Conservation (phyloP, 345 rosid genomes). For the Reutealis trisperma region DNA sequence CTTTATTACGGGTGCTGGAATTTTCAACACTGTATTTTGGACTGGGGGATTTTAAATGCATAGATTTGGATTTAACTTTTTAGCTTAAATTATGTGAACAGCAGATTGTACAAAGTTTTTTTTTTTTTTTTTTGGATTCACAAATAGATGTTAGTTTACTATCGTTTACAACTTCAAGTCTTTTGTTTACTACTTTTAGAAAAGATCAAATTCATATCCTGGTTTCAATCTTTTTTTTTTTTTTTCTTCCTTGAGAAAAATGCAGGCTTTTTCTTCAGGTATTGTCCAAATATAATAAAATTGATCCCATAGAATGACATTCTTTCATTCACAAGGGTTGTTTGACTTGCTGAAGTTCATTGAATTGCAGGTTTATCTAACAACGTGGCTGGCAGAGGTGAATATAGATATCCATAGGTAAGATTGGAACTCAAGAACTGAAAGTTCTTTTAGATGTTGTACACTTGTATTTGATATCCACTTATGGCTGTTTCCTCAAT, state of each 20-base stretch:
- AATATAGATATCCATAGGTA: constrained; percentile 67
- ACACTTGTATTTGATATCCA: background rate
- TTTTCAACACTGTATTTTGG: background rate
- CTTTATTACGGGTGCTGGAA: background rate
- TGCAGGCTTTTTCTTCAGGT: background rate
- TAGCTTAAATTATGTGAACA: background rate
- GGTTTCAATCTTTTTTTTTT: background rate
- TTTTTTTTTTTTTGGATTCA: background rate
- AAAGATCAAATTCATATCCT: background rate
- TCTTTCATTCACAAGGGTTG: background rate
- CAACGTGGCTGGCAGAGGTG: constrained; percentile 85
- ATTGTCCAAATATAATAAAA: background rate
- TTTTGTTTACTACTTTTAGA: background rate
- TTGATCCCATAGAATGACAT: background rate
- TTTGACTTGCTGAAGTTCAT: background rate
- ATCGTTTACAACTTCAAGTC: background rate
- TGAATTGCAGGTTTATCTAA: constrained; percentile 58
- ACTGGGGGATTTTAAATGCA: background rate
- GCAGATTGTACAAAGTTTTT: background rate
- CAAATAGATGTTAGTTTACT: too few species aligned
- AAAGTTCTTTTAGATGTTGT: background rate
- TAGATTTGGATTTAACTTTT: background rate
- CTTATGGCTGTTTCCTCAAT: background rate
- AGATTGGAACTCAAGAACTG: background rate
- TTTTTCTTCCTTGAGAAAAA: too few species aligned